Evolutionary conservation across 164 flowering plant genomes (phyloP).

Genomic region (Berberis thunbergii): DNA sequence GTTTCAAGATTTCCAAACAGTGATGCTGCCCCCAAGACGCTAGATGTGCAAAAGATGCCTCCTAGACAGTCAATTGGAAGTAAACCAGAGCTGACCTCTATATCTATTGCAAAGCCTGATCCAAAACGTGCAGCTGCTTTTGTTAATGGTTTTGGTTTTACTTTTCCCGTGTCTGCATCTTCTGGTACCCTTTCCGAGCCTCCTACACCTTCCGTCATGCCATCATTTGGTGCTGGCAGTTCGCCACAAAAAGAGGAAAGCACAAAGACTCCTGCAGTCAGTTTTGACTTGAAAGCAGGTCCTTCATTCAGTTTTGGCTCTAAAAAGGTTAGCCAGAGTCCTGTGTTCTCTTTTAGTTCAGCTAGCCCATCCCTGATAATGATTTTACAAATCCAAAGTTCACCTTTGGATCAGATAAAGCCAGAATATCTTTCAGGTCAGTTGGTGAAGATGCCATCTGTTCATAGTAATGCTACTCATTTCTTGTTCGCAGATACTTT

Average conservation of each 20-base stretch:
- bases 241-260: conserved; percentile 22
- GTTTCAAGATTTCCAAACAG: conserved; percentile 8
- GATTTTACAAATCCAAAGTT: conserved; percentile 43
- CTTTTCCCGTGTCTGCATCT: conserved; percentile 55
- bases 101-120: conserved; percentile 33
- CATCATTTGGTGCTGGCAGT: conserved; percentile 23
- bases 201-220: conserved; percentile 69
- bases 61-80: conserved; percentile 21
- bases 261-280: no score
- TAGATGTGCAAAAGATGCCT: conserved; percentile 20
- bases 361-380: conserved; percentile 24
- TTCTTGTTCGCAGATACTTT: no score
- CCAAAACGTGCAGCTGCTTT: conserved; percentile 22
- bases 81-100: conserved; percentile 43
- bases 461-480: conserved; percentile 2
- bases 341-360: conserved; percentile 67
- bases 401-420: conserved; percentile 53
- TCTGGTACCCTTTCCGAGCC: conserved; percentile 47
- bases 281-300: background rate
- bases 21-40: conserved; percentile 13
- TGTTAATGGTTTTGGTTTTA: conserved; percentile 45
- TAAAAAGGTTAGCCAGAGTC: conserved; percentile 25
- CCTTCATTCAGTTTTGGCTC: conserved; percentile 51
- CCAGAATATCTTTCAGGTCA: conserved; percentile 48
- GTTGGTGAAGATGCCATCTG: conserved; percentile 36